Conservation (phyloP, 2,329 filamentous ascomycete genomes). For the Fusarium nanum region DNA sequence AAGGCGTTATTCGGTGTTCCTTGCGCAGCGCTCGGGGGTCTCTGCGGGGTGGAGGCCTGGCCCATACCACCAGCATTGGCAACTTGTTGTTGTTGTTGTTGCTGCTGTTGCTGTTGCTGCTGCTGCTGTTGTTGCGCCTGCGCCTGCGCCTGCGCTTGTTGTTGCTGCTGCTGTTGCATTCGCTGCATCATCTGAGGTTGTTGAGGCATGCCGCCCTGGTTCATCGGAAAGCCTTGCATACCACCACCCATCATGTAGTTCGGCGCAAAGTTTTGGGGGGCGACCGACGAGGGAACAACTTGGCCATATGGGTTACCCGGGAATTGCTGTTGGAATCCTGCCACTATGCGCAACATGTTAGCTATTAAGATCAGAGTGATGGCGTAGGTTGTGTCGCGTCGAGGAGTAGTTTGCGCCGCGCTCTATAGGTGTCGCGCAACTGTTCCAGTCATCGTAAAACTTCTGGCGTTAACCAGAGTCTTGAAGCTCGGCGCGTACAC, state of each 20-base stretch:
- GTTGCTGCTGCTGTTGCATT: slow-evolving; percentile 40
- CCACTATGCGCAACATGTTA: slow-evolving; percentile 55
- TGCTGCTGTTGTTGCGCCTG: slow-evolving; percentile 52
- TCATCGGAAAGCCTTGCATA: slow-evolving; percentile 69
- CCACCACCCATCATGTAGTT: slow-evolving; percentile 64
- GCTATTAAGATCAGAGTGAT: slow-evolving; percentile 18
- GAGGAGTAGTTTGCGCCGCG: slow-evolving; percentile 36
- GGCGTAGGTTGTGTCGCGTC: slow-evolving; percentile 14
- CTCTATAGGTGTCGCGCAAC: slow-evolving; percentile 4
- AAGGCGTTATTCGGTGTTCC: slow-evolving; percentile 47
- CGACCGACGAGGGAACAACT: slow-evolving; percentile 61
- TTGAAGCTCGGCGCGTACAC: slow-evolving; percentile 8
- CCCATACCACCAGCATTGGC: slow-evolving; percentile 42
- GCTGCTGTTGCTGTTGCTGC: slow-evolving; percentile 51
- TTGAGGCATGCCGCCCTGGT: slow-evolving; percentile 61
- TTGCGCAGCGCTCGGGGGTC: slow-evolving; percentile 51
- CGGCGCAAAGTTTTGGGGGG: slow-evolving; percentile 63
- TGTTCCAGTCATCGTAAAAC: not conserved
- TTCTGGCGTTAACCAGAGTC: not conserved
- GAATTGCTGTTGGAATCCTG: slow-evolving; percentile 70
- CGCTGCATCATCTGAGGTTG: slow-evolving; percentile 52
- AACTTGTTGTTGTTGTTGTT: slow-evolving; percentile 51
- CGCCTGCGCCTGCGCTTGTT: slow-evolving; percentile 51
- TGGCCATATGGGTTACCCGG: slow-evolving; percentile 67
- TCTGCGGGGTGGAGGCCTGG: slow-evolving; percentile 50